Evolutionary conservation across 495 filamentous ascomycete species (phyloP), one percentile per base, ranked within the genome.

Genomic region (Xeromyces bisporus): DNA sequence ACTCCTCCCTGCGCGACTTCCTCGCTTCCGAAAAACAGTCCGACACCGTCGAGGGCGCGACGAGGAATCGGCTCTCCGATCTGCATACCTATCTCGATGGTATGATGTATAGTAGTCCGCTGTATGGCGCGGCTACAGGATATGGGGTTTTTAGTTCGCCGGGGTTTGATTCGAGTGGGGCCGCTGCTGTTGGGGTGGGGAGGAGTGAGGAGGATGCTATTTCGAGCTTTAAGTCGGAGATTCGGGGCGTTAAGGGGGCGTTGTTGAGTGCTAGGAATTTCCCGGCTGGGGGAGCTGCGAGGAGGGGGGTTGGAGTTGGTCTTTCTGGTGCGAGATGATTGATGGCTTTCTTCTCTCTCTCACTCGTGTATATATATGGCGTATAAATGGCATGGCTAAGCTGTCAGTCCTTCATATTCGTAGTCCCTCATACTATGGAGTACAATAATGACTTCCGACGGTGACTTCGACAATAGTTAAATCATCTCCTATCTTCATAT

Each of bases 241-340:
- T 97, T 37, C 62, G 84, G 30, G 70, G 82, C 39, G 73, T 96
- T n/a, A 97, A 97, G 63, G 87, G 89, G 11, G 77, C 86, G 28
- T 58, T 97, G 50, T 44, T 97, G 47, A 87, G 76, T 60, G 74
- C 85, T 11, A 63, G 73, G 37, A 74, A 73, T 40, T 75, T 75
- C 35, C 71, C 71, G 18, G 46, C 64, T 11, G 51, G 60, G 35
- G 44, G 46, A 24, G 53, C 44, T 39, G 54, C 39, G 11, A 39
- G 51, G 33, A 43, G 51, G 17, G 41, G 44, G 14, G 41, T 43
- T 18, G 25, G 42, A 23, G 21, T 44, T 29, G 38, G 31, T 34
- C 29, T 37, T 20, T 28, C 24, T 32, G 24, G 17, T 13, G 30
- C n/a, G 15, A 23, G 28, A 11, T 14, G 27, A 18, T n/a, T n/a